Evolutionary conservation across 495 filamentous ascomycete species (phyloP), one percentile per base, ranked within the genome.

Genomic region (Lasiosphaeriaceae sp.): DNA sequence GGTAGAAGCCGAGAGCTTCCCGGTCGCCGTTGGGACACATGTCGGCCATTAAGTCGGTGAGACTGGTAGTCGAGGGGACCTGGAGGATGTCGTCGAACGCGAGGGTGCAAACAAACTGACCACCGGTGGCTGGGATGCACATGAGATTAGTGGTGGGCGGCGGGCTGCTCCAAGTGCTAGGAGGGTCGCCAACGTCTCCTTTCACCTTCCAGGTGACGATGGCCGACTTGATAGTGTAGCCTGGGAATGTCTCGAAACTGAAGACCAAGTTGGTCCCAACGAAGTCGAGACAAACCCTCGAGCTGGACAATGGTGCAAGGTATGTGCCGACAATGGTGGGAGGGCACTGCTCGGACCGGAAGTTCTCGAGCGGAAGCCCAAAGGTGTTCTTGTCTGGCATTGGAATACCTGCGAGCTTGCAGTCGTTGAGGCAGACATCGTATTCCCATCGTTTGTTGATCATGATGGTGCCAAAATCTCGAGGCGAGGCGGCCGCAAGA

Each of bases 11-110:
- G 3, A 56, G 45, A 3, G 14, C 58, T 12, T 51, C 52, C 16
- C 58, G 31, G 44, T 52, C 53, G 26, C 48, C 49, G 31, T 52
- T 56, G 21, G 58, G 58, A 44, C 58, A 60, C 20, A 60, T 56
- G 47, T 53, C 58, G 11, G 20, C 11, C 24, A 60, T 26, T 5
- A 50, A 31, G 21, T 60, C 54, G 24, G 43, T 23, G 12, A 53
- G 9, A 16, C 20, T 5, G 43, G 41, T 60, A 9, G n/a, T 3
- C n/a, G 53, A 2, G 11, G 47, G 31, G 12, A 47, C 29, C 5
- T 29, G 37, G 31, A 60, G 53, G 17, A 56, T 49, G 21, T 60
- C 58, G 53, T 23, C 49, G 43, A 60, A 60, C 43, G 58, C 41
- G 14, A 60, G 54, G 20, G 31, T 53, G 54, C 58, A 60, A 20